These are phyloP conservation scores for Coemansia sp. DNA, from an alignment of 192 early-diverging fungal genomes.

Conservation along the genomic window DNA sequence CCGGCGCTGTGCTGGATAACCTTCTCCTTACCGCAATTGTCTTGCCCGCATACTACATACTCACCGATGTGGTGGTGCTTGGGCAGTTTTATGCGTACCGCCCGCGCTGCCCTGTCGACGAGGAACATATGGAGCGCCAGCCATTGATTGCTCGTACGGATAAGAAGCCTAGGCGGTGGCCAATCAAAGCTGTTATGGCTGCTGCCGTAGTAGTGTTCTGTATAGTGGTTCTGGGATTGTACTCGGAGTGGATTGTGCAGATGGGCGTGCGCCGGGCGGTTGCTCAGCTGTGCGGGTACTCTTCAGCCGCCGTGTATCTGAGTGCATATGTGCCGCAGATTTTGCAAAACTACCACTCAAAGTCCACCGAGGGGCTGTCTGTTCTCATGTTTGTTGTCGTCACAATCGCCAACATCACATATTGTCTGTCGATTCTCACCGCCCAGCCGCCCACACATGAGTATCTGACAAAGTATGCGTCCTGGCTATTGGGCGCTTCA, in stretches of 20 bases:
- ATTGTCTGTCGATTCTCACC: conserved; percentile 65
- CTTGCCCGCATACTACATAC: conserved; percentile 68
- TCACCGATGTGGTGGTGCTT: conserved; percentile 67
- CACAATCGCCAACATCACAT: conserved; percentile 68
- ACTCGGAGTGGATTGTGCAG: conserved; percentile 20
- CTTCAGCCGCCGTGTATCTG: conserved; percentile 68
- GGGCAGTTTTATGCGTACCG: conserved; percentile 65
- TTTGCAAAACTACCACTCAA: conserved; percentile 64
- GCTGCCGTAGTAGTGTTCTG: not conserved
- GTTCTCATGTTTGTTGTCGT: conserved; percentile 76
- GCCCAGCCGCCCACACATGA: conserved; percentile 61
- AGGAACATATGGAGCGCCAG: not conserved
- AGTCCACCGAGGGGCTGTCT: conserved; percentile 74
- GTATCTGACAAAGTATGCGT: conserved; percentile 62
- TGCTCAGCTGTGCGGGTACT: conserved; percentile 71
- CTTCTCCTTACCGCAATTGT: conserved; percentile 68
- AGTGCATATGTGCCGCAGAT: conserved; percentile 77
- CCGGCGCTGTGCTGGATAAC: conserved; percentile 66
- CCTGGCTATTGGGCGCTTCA: conserved; percentile 72
- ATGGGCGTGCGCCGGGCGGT: conserved; percentile 30
- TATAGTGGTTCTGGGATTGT: not conserved
- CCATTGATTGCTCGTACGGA: not conserved
- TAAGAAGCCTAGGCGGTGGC: not conserved
- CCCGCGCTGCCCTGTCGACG: not conserved
- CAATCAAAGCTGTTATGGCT: not conserved